phyloP scores from a whole-genome alignment of 2,329 filamentous ascomycete species.

The Diaporthe sp. region DNA sequence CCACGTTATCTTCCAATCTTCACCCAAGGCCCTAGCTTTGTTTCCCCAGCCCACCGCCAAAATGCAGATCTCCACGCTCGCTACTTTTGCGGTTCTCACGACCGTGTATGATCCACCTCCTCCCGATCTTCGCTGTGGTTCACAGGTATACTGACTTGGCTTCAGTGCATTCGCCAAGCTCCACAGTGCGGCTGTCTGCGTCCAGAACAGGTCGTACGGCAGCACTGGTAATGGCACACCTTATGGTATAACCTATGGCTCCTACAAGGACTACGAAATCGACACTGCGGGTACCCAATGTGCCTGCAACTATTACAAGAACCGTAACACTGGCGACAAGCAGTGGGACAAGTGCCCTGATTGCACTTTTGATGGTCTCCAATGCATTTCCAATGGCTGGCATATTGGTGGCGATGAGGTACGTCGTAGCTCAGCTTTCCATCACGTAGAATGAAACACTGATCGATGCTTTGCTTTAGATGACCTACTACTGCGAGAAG shows the following conservation, averaged over 20 bases:
- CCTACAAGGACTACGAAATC: neutral
- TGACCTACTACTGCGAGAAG: neutral
- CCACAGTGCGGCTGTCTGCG: neutral
- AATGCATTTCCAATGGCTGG: neutral
- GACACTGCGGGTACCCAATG: neutral
- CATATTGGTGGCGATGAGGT: neutral
- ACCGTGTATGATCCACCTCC: neutral
- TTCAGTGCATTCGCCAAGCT: neutral
- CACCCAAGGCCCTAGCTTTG: neutral
- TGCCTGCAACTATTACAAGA: neutral
- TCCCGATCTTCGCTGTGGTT: neutral
- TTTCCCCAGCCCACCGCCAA: neutral
- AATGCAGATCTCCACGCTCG: neutral
- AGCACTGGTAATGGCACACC: neutral
- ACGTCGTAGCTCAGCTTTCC: neutral
- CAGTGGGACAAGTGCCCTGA: neutral
- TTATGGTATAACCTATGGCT: neutral
- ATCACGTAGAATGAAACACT: neutral
- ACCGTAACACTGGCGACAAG: neutral
- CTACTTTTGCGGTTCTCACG: neutral
- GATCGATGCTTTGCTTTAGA: neutral
- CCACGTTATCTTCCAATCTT: neutral
- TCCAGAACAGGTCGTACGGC: neutral
- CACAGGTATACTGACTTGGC: neutral
- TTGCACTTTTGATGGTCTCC: neutral